Evolutionary conservation across 345 rosid genomes (phyloP).

Genomic region (Salix caprea): DNA sequence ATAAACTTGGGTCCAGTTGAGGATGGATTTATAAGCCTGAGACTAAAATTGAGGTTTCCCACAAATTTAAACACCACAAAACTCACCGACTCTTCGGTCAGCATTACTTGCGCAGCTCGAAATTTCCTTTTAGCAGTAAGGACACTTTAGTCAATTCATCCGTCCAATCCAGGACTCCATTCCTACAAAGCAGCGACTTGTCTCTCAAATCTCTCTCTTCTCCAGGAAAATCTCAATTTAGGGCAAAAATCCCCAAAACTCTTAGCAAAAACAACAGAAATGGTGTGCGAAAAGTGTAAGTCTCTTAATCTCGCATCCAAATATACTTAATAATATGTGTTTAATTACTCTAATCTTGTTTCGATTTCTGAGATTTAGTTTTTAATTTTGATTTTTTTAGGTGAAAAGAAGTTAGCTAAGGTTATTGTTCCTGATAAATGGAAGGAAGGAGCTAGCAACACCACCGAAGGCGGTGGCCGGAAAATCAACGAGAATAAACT

Average conservation of each 20-base stretch:
- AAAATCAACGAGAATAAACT: slow-evolving; percentile 97
- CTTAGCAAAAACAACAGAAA: slow-evolving; percentile 15
- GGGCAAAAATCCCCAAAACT: slow-evolving; percentile 21
- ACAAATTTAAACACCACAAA: no score
- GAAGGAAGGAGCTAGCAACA: slow-evolving; percentile 98
- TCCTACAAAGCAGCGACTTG: neutral
- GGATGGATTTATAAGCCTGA: no score
- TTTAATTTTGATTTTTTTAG: slow-evolving; percentile 25
- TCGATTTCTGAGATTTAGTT: neutral
- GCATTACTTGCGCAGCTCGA: no score
- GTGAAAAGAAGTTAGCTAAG: slow-evolving; percentile 90
- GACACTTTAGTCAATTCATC: neutral
- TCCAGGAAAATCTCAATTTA: neutral
- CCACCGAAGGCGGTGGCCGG: slow-evolving; percentile 88
- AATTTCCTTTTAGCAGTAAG: neutral
- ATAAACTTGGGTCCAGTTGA: no score
- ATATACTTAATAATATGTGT: neutral
- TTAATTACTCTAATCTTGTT: neutral
- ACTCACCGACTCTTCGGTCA: no score
- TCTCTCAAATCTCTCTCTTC: neutral
- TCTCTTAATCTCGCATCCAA: neutral
- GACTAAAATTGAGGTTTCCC: no score
- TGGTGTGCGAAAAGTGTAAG: slow-evolving; percentile 97
- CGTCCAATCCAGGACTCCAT: neutral
- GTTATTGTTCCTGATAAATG: slow-evolving; percentile 98